These are phyloP conservation scores for Anacardium occidentale DNA, from an alignment of 345 rosid species.

Conservation along the genomic window DNA sequence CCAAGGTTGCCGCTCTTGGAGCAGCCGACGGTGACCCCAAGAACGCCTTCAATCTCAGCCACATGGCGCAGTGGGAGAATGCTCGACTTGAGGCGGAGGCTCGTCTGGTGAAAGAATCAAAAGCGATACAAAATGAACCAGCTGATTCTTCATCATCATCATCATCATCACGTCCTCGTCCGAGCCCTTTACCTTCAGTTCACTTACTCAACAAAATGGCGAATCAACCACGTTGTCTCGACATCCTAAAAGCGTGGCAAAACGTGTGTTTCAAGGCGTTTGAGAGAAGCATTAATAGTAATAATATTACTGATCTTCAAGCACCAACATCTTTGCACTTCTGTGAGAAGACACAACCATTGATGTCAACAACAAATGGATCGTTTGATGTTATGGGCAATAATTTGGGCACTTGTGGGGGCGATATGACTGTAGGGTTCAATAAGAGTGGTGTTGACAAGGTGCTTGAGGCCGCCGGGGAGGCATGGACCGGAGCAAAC, in stretches of 20 bases:
- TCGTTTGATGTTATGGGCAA: neutral
- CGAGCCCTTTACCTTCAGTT: slow-evolving; percentile 4
- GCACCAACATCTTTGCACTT: slow-evolving; percentile 2
- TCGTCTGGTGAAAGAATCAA: slow-evolving; percentile 45
- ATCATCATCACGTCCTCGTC: neutral
- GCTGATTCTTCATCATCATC: no score
- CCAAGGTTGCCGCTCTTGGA: neutral
- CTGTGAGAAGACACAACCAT: neutral
- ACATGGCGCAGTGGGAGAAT: slow-evolving; percentile 62
- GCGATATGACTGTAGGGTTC: neutral
- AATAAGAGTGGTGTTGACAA: neutral
- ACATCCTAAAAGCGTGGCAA: slow-evolving; percentile 25
- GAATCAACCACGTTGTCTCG: slow-evolving; percentile 16
- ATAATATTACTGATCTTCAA: neutral
- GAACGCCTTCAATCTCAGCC: slow-evolving; percentile 30
- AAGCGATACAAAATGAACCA: neutral
- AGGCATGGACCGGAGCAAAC: neutral
- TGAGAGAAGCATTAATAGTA: neutral
- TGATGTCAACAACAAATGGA: no score
- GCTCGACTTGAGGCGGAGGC: slow-evolving; percentile 60
- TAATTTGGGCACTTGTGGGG: neutral
- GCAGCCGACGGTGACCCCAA: slow-evolving; percentile 1
- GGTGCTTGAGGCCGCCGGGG: neutral
- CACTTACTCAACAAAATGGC: slow-evolving; percentile 17
- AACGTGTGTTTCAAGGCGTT: slow-evolving; percentile 5